These are phyloP conservation scores for Fusarium chuoi DNA, from an alignment of 2,329 filamentous ascomycete genomes.

Conservation along the genomic window DNA sequence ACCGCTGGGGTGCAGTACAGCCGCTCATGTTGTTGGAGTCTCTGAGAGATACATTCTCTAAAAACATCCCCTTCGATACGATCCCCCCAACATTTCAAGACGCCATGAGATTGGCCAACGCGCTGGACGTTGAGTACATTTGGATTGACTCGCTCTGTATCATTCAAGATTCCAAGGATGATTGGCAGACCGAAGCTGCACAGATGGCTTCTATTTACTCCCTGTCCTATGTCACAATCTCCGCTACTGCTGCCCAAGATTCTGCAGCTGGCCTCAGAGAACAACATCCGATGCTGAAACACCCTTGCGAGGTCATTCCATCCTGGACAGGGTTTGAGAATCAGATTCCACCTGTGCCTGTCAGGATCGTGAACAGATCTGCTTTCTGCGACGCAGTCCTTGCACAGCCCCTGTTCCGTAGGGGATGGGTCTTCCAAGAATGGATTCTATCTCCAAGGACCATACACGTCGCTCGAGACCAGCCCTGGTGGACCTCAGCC, in stretches of 20 bases:
- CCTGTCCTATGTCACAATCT: conserved; percentile 24
- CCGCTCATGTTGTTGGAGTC: conserved; percentile 20
- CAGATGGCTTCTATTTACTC: conserved; percentile 36
- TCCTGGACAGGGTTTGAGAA: conserved; percentile 23
- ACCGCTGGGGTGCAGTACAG: conserved; percentile 25
- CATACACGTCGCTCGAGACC: conserved; percentile 29
- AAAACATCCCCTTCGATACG: conserved; percentile 7
- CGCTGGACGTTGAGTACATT: conserved; percentile 19
- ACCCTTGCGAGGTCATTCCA: conserved; percentile 23
- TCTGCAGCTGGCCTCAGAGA: conserved; percentile 22
- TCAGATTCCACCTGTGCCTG: conserved; percentile 1
- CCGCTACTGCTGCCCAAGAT: conserved; percentile 26
- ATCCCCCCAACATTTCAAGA: conserved; percentile 33
- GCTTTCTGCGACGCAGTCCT: conserved; percentile 30
- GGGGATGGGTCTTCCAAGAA: conserved; percentile 35
- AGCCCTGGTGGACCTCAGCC: conserved; percentile 34
- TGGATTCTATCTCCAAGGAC: conserved; percentile 32
- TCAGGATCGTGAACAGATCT: conserved; percentile 23
- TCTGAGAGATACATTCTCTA: not conserved
- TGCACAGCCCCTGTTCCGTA: conserved; percentile 24
- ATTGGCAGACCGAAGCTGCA: conserved; percentile 29
- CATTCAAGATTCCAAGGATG: conserved; percentile 34
- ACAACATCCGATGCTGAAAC: conserved; percentile 16
- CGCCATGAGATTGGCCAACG: conserved; percentile 12
- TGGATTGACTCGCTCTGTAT: conserved; percentile 38